phyloP scores from a whole-genome alignment of 2,329 filamentous ascomycete species.

The Colletotrichum agaves region DNA sequence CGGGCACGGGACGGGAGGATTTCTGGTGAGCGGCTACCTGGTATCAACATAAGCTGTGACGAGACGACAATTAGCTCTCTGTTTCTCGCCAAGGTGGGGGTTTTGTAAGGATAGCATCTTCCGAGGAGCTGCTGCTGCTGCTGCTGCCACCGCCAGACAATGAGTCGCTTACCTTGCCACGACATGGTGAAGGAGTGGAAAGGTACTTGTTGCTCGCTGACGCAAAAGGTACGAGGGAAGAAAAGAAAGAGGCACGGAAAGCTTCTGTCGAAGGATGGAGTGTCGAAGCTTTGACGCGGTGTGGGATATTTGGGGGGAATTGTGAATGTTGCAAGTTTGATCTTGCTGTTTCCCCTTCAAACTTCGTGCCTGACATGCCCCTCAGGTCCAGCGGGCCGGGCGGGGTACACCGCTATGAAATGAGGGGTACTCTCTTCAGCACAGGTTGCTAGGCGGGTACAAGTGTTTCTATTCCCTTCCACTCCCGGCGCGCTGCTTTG shows the following conservation, averaged over 20 bases:
- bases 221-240: slow-evolving; percentile 20
- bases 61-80: slow-evolving; percentile 45
- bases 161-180: slow-evolving; percentile 23
- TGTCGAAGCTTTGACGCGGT: slow-evolving; percentile 37
- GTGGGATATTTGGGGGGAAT: slow-evolving; percentile 33
- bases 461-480: slow-evolving; percentile 34
- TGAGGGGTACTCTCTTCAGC: slow-evolving; percentile 34
- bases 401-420: slow-evolving; percentile 29
- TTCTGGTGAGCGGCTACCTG: slow-evolving; percentile 52
- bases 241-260: slow-evolving; percentile 33
- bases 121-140: not conserved
- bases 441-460: slow-evolving; percentile 25
- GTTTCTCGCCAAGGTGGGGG: slow-evolving; percentile 25
- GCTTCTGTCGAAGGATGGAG: slow-evolving; percentile 33
- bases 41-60: slow-evolving; percentile 61
- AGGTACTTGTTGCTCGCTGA: slow-evolving; percentile 34
- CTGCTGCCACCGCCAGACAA: slow-evolving; percentile 30
- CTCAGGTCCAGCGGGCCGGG: slow-evolving; percentile 37
- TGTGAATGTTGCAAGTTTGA: slow-evolving; percentile 32
- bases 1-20: not conserved
- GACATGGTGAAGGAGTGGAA: slow-evolving; percentile 65
- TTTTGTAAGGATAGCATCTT: slow-evolving; percentile 24
- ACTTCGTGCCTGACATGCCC: slow-evolving; percentile 30
- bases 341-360: slow-evolving; percentile 35
- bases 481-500: slow-evolving; percentile 33